Evolutionary conservation across 495 filamentous ascomycete genomes (phyloP).

Genomic region (Neurospora sp.): DNA sequence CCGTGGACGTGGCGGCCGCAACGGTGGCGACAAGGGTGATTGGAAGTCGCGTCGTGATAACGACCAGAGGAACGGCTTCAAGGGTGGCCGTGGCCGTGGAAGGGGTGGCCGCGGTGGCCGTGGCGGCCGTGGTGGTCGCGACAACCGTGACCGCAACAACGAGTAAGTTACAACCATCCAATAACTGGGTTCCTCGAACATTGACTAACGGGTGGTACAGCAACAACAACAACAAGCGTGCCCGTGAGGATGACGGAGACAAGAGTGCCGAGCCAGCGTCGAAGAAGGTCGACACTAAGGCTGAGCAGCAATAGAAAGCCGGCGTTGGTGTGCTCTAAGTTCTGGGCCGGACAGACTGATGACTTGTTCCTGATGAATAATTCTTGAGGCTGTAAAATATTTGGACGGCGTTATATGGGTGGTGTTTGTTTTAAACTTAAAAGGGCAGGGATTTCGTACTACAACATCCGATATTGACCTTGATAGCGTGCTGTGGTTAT

Average conservation of each 20-base stretch:
- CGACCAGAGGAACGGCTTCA: constrained; percentile 55
- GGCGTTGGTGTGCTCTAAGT: background rate
- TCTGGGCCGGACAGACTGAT: background rate
- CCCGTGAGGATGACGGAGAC: constrained; percentile 30
- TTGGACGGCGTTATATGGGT: background rate
- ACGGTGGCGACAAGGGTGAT: constrained; percentile 31
- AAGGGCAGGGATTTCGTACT: background rate
- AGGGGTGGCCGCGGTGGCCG: constrained; percentile 34
- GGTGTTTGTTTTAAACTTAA: background rate
- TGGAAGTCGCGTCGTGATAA: constrained; percentile 60
- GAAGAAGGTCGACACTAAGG: constrained; percentile 9
- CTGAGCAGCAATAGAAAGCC: background rate
- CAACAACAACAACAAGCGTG: constrained; percentile 33
- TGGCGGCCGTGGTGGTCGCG: constrained; percentile 27
- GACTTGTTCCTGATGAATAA: background rate
- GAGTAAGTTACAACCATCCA: constrained; percentile 11
- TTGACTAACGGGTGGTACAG: constrained; percentile 19
- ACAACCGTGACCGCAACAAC: constrained; percentile 24
- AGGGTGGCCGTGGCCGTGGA: constrained; percentile 28
- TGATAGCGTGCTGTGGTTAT: background rate
- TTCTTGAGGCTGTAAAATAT: background rate
- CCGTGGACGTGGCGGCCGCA: constrained; percentile 22
- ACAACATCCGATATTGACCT: background rate
- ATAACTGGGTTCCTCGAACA: background rate
- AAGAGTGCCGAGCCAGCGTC: constrained; percentile 24